Evolutionary conservation across 768 basidiomycete genomes (phyloP).

Genomic region (Kwoniella mangroviensis): DNA sequence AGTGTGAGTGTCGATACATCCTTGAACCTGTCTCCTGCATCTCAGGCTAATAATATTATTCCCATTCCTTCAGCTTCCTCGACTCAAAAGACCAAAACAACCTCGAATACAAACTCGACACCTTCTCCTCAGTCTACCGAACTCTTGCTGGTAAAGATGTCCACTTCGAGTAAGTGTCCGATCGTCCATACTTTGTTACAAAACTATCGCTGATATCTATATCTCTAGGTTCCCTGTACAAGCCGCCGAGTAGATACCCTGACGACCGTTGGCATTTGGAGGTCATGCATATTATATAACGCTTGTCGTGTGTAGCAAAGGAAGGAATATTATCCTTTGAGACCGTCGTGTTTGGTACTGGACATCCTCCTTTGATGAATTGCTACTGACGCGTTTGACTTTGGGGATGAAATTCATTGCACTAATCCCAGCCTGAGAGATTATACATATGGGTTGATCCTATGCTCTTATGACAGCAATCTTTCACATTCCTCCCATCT

Average conservation of each 20-base stretch:
- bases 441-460: no score
- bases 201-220: constrained; percentile 1
- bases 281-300: constrained; percentile 39
- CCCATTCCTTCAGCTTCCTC: constrained; percentile 69
- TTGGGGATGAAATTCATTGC: not conserved
- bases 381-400: not conserved
- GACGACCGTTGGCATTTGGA: constrained; percentile 26
- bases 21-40: not conserved
- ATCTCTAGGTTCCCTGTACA: constrained; percentile 49
- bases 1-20: constrained; percentile 72
- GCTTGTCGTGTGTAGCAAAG: constrained; percentile 2
- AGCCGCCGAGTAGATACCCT: constrained; percentile 42
- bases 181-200: not conserved
- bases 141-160: constrained; percentile 96
- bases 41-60: not conserved
- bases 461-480: no score
- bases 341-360: not conserved
- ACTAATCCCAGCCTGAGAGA: no score
- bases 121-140: constrained; percentile 94
- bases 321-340: constrained; percentile 14
- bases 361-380: constrained; percentile 3
- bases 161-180: constrained; percentile 54
- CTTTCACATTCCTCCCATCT: not conserved
- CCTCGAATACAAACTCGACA: constrained; percentile 99
- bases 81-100: constrained; percentile 97